Base-by-base conservation (phyloP, 371 early-diverging fungal species). In the Nosema bombycis region DNA sequence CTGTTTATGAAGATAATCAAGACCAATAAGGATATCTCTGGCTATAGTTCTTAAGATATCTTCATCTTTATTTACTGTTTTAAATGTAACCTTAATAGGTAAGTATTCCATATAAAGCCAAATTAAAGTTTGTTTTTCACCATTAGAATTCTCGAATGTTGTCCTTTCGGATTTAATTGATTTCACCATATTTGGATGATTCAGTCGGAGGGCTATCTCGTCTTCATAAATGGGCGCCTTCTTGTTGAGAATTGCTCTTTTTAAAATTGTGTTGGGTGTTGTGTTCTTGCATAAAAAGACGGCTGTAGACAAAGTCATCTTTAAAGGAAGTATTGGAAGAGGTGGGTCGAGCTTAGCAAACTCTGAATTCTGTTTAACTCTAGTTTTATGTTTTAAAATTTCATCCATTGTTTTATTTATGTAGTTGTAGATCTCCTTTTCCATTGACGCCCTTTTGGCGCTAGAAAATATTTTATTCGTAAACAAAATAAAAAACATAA, bases 81-180 rank as follows among this genome's bases (percentile, higher is more conserved):
- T 78, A 6, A 75, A 72, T 14, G 77, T 63, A 10, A 87, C 62
- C 74, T 80, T 84, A 24, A 38, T 30, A 33, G 75, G 73, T 24
- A 87, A 33, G 65, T 82, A 81, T 73, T 87, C 85, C 54, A 75
- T 75, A 72, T 83, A 81, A 30, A 87, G 60, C 85, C 85, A 87
- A n/a, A 87, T 75, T 28, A 85, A 32, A n/a, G 65, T 79, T 37
- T 85, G 82, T 26, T 75, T 63, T 55, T 81, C 80, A 21, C 70
- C 80, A 30, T 78, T 78, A 1, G 10, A 18, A 33, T 73, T 72
- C 12, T 55, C 73, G 70, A 63, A 77, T 1, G 37, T 64, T 0
- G 70, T 75, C 23, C 75, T 62, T n/a, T 78, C 73, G 3, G 79
- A 81, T n/a, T 76, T 77, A 29, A 74, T 61, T n/a, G 84, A 80